Percentiles rank a stretch among this genome's conserved stretches.
These are phyloP conservation scores for Amylostereum areolatum DNA, from an alignment of 1,284 basidiomycete species.

Conservation along the genomic window DNA sequence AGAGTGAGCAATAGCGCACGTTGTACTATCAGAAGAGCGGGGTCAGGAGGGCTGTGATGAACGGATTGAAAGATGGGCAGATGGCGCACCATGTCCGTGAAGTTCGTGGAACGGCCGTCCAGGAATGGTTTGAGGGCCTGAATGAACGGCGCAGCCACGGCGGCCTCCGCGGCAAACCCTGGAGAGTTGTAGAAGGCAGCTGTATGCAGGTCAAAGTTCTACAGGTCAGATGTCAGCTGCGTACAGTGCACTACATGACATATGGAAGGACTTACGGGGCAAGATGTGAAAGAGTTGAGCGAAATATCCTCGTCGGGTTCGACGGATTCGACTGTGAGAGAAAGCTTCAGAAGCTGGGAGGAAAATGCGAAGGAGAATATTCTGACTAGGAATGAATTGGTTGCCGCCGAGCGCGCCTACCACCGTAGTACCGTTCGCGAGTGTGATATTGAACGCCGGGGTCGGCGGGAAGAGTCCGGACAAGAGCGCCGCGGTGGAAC, in stretches of 20 bases:
- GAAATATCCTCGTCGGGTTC: conserved; percentile 33
- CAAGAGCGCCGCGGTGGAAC: conserved; percentile 19
- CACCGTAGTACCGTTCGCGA: conserved; percentile 37
- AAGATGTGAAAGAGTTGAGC: conserved; percentile 37
- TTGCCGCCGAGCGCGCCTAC: conserved; percentile 35
- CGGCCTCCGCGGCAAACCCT: conserved; percentile 27
- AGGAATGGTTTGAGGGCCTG: conserved; percentile 31
- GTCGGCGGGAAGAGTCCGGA: conserved; percentile 31
- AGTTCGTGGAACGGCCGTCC: conserved; percentile 31
- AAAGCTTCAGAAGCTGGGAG: background rate
- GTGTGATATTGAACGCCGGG: conserved; percentile 21
- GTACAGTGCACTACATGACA: background rate
- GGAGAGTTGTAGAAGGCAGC: conserved; percentile 20
- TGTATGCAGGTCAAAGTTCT: conserved; percentile 20
- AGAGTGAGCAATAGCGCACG: too few species aligned
- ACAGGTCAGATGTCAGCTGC: background rate
- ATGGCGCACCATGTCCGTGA: conserved; percentile 33
- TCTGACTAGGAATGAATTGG: conserved; percentile 19
- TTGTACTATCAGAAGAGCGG: too few species aligned
- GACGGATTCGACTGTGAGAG: conserved; percentile 27
- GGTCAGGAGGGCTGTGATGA: background rate
- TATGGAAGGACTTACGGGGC: conserved; percentile 19
- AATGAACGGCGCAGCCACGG: conserved; percentile 33
- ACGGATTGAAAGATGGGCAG: background rate
- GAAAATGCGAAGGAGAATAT: background rate